These are phyloP conservation scores for Aspergillus puulaauensis DNA, from an alignment of 2,329 filamentous ascomycete species.

Conservation along the genomic window DNA sequence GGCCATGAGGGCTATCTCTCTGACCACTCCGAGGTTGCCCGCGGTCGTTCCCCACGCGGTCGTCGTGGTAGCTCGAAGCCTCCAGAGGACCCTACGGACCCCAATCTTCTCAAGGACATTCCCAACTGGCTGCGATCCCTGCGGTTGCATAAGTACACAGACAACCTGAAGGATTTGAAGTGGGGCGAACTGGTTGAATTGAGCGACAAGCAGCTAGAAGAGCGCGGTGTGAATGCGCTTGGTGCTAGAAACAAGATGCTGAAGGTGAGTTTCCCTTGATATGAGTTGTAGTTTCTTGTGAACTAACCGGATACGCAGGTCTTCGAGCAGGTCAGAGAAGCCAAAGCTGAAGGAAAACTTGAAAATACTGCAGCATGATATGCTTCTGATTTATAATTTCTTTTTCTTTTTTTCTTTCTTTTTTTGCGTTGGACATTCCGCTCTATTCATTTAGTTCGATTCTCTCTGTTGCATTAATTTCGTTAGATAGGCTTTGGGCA, in stretches of 20 bases:
- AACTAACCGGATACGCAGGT: conserved; percentile 51
- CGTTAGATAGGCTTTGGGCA: conserved; percentile 26
- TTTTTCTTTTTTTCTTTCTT: no score
- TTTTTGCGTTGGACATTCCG: conserved; percentile 6
- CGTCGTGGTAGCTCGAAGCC: conserved; percentile 94
- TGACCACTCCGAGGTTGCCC: conserved; percentile 86
- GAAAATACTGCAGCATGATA: conserved; percentile 31
- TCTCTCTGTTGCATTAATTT: conserved; percentile 31
- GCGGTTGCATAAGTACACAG: conserved; percentile 96
- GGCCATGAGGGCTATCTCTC: conserved; percentile 84
- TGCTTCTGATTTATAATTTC: conserved; percentile 12
- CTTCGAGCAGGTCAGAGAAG: conserved; percentile 91
- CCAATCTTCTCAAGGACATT: conserved; percentile 86
- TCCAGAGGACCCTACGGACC: conserved; percentile 94
- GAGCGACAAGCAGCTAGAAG: conserved; percentile 89
- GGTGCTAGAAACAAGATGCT: conserved; percentile 96
- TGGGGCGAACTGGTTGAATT: conserved; percentile 92
- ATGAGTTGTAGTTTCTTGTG: conserved; percentile 15
- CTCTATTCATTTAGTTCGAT: conserved; percentile 19
- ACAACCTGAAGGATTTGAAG: conserved; percentile 94
- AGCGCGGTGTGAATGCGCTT: conserved; percentile 89
- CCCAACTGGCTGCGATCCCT: conserved; percentile 93
- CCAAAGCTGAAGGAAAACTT: conserved; percentile 72
- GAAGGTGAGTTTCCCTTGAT: conserved; percentile 62
- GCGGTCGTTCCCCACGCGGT: conserved; percentile 88